phyloP scores from a whole-genome alignment of 306 rosid genomes.

The Crataegus laevigata region DNA sequence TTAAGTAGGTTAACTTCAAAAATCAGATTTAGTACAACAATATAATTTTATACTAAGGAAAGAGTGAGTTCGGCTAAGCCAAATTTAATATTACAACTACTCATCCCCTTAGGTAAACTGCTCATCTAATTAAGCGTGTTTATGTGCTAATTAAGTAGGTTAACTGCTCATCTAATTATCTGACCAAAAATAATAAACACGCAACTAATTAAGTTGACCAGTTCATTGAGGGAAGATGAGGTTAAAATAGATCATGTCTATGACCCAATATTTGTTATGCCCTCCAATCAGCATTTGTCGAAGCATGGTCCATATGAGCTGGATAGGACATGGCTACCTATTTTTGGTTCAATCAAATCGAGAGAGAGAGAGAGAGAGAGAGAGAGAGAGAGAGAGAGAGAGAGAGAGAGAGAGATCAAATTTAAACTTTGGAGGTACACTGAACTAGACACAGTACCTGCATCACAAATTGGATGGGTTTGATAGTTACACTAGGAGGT shows the following conservation, averaged over 20 bases:
- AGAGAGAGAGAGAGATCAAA: not conserved
- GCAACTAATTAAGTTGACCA: not conserved
- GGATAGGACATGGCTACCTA: slow-evolving; percentile 19
- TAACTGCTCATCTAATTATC: not conserved
- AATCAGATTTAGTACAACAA: too few relatives aligned
- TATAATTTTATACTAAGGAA: too few relatives aligned
- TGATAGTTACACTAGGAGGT: slow-evolving; percentile 10
- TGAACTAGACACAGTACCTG: not conserved
- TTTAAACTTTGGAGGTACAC: not conserved
- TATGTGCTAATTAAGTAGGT: not conserved
- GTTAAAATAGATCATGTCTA: not conserved
- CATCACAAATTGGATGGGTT: slow-evolving; percentile 17
- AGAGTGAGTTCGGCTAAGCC: too few relatives aligned
- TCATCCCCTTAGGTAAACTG: not conserved
- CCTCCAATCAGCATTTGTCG: not conserved
- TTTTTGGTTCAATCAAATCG: slow-evolving; percentile 1
- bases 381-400: not conserved
- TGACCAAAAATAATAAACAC: too few relatives aligned
- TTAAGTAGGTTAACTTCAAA: too few relatives aligned
- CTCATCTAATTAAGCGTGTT: not conserved
- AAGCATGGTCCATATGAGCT: slow-evolving; percentile 28
- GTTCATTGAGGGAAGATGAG: not conserved
- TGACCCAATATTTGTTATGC: slow-evolving; percentile 7
- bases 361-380: not conserved
- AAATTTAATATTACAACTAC: too few relatives aligned